A percentile compares a stretch with the other conserved stretches of the same genome.
Conservation (phyloP, 139 green algal species). For the Chlamydomonas schloesseri region DNA sequence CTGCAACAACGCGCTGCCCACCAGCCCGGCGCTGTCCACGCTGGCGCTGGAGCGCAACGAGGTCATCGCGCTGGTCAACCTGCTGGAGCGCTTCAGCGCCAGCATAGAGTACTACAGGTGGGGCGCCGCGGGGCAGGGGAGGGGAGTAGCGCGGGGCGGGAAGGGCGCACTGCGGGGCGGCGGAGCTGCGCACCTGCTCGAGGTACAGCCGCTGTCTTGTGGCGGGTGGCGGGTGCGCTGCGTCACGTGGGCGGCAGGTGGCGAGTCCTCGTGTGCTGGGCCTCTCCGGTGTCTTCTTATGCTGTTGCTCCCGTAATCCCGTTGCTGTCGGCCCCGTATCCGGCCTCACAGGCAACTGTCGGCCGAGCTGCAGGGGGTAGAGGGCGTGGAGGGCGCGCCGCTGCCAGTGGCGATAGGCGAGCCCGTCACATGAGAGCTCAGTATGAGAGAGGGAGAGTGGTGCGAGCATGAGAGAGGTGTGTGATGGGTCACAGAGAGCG, state of each 20-base stretch:
- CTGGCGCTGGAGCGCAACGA: slow-evolving; percentile 92
- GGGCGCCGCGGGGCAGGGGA: neutral
- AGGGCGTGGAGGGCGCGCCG: slow-evolving; percentile 20
- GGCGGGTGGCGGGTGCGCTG: no score
- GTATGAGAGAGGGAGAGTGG: neutral
- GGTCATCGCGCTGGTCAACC: slow-evolving; percentile 95
- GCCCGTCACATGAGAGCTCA: neutral
- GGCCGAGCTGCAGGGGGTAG: neutral
- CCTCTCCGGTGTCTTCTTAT: no score
- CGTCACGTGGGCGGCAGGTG: no score
- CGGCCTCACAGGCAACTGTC: slow-evolving; percentile 15
- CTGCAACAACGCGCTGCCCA: slow-evolving; percentile 52
- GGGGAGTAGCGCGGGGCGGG: no score
- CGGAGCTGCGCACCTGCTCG: no score
- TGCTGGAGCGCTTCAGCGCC: slow-evolving; percentile 83
- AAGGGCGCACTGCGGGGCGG: no score
- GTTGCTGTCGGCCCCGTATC: neutral
- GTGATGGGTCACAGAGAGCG: no score
- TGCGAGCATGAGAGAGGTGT: neutral
- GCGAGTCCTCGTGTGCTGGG: no score
- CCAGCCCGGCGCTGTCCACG: neutral
- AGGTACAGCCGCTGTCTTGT: no score
- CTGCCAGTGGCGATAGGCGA: neutral
- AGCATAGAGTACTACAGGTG: slow-evolving; percentile 74
- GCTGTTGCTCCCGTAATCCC: no score